phyloP scores from a whole-genome alignment of 805 yeast species.

The Millerozyma miso region DNA sequence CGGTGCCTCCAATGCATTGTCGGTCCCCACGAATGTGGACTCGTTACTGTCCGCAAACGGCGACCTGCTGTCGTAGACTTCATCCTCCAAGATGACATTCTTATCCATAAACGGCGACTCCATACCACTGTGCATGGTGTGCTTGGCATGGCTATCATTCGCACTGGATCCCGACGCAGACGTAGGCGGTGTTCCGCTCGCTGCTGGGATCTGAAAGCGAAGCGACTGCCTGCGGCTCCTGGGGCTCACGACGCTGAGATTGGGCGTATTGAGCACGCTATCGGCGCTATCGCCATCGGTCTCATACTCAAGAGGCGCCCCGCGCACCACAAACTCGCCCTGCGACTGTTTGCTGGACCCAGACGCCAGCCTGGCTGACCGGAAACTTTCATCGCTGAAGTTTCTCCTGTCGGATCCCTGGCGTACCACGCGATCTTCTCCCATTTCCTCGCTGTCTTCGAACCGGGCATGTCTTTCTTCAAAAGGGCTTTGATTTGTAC shows the following conservation, averaged over 20 bases:
- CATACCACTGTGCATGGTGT: conserved; percentile 3
- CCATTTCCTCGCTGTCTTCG: neutral
- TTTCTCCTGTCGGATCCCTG: conserved; percentile 4
- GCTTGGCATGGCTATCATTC: conserved; percentile 4
- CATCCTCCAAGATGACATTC: conserved; percentile 21
- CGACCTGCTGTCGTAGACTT: conserved; percentile 20
- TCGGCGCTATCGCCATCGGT: conserved; percentile 10
- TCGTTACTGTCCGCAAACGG: conserved; percentile 19
- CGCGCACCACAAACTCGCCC: neutral
- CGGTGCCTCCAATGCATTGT: conserved; percentile 15
- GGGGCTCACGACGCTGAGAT: conserved; percentile 13
- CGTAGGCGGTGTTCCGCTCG: conserved; percentile 11
- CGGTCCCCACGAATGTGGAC: conserved; percentile 6
- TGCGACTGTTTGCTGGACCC: conserved; percentile 1
- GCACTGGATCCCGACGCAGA: conserved; percentile 3
- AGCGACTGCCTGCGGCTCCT: conserved; percentile 18
- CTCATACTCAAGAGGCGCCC: neutral
- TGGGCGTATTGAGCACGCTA: conserved; percentile 25
- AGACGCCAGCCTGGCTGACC: conserved; percentile 14
- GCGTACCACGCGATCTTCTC: conserved; percentile 1
- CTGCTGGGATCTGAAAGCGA: conserved; percentile 27
- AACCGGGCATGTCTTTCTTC: neutral
- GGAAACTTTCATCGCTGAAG: conserved; percentile 16
- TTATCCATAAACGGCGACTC: conserved; percentile 30
- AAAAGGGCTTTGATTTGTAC: conserved; percentile 5